Evolutionary conservation across 208 protist genomes (phyloP), one percentile per base, ranked within the genome.

Genomic region (Wallacemonas sp.): DNA sequence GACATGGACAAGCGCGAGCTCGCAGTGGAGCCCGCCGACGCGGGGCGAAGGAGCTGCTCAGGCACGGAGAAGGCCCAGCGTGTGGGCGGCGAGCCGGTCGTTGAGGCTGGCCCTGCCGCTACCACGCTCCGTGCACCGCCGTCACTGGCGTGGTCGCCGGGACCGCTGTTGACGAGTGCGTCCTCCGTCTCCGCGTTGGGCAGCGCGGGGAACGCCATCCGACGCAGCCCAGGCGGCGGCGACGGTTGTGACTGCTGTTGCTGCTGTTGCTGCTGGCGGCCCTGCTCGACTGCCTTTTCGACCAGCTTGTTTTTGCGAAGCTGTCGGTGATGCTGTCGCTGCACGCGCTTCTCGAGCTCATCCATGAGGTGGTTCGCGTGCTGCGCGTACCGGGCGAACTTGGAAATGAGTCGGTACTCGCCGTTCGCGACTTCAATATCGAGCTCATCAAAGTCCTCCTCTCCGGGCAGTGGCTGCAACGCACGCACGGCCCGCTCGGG

Each of bases 351-450:
- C 57, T 89, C 75, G 20, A 92, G 65, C 48, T 93, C 81, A 8
- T 69, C 46, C 20, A 89, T 54, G 48, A 92, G 81, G 29, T 70
- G 72, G 38, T 68, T 75, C 14, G 84, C 90, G 64, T 92, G 79
- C 16, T 76, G 55, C 26, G 73, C 68, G 72, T 93, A 93, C 3
- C 73, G 74, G 33, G 84, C 64, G 61, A 91, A 89, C 65, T 92
- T 76, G 14, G 84, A 72, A 26, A 84, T 76, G 1, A 96, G 64
- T 0, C 86, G 82, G 50, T 76, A 82, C 64, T 93, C 83, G 0
- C 79, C 80, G 67, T 96, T 96, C 2, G 72, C 84, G 12, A 86
- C 81, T 11, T 72, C 65, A 20, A 91, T 72, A 68, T 91, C 81
- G 12, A 88, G 72, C 16, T 82, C 57, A n/a, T 92, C 85, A 25